Evolutionary conservation across 2,329 filamentous ascomycete species (phyloP), one percentile per base, ranked within the genome.

Genomic region (Lasiodiplodia sp.): DNA sequence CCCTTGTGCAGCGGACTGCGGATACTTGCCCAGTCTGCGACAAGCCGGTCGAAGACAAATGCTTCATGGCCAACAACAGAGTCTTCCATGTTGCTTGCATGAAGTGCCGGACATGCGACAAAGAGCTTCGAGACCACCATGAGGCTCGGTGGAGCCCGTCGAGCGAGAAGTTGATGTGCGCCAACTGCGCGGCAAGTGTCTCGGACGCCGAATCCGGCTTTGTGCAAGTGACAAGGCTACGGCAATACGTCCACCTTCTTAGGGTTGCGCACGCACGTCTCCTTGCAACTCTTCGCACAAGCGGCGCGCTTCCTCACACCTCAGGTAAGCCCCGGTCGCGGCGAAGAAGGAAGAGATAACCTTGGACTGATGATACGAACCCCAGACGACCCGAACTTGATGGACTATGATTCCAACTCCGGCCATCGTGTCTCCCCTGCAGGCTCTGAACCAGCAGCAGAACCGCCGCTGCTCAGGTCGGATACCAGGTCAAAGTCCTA

Each of bases 31-130:
- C 87, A 4, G 81, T 87, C 28, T 99, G 96, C 80, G 87, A 90
- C 70, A 91, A 94, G 72, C 92, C 96, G 11, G 95, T 99, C 67
- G 96, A 99, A 77, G 95, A 98, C 77, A 95, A 96, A 78, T 99
- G 96, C 78, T 88, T 92, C 70, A 89, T 90, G 74, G 85, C 87
- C 70, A 90, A 89, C 53, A 89, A 95, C 69, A 87, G 87, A 77
- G 89, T 94, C 72, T 97, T 95, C 89, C 96, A 99, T 78, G 83
- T 93, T 56, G 87, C 87, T 56, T 97, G 96, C 79, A 86, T 97
- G 70, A 79, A 82, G 28, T 93, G 91, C 76, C 81, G 82, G 57
- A 90, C 87, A 67, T 99, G 96, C 79, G 85, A 88, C 56, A 92
- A 97, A 69, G 81, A 97, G 53, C 90, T 90, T 14, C 85, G 88